Evolutionary conservation across 1,284 basidiomycete species (phyloP).

Genomic region (Rugosomyces carneus): DNA sequence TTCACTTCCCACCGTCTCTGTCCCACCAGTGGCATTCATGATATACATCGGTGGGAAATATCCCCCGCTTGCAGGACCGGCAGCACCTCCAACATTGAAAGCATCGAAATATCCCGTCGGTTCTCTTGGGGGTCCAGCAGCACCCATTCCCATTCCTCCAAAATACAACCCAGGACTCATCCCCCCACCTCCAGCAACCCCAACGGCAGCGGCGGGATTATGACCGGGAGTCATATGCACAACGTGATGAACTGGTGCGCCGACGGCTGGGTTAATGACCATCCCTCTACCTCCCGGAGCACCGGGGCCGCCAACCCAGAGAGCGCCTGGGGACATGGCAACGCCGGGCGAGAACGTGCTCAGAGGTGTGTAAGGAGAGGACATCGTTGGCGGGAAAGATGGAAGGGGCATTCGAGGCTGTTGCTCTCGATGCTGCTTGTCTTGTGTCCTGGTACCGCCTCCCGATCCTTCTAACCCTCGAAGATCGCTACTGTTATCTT

Average conservation of each 20-base stretch:
- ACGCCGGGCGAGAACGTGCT: conserved; percentile 55
- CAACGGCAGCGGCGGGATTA: background rate
- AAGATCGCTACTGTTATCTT: background rate
- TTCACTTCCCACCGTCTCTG: background rate
- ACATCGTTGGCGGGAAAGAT: background rate
- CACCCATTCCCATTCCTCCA: background rate
- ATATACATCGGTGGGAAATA: background rate
- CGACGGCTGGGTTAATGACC: background rate
- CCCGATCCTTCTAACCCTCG: background rate
- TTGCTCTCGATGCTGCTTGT: conserved; percentile 4
- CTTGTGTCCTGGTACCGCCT: background rate
- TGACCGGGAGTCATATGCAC: background rate
- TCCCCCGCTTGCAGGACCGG: background rate
- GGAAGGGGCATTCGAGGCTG: background rate
- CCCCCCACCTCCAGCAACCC: background rate
- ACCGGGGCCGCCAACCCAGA: conserved; percentile 44
- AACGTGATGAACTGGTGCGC: background rate
- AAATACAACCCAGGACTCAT: background rate
- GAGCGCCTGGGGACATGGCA: conserved; percentile 66
- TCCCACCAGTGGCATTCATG: background rate
- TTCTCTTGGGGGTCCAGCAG: background rate
- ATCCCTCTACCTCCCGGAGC: background rate
- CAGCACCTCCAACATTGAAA: background rate
- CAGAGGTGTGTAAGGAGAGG: conserved; percentile 1
- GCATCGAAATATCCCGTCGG: background rate